Evolutionary conservation across 768 basidiomycete species (phyloP).

Genomic region (Fomitopsis serialis): DNA sequence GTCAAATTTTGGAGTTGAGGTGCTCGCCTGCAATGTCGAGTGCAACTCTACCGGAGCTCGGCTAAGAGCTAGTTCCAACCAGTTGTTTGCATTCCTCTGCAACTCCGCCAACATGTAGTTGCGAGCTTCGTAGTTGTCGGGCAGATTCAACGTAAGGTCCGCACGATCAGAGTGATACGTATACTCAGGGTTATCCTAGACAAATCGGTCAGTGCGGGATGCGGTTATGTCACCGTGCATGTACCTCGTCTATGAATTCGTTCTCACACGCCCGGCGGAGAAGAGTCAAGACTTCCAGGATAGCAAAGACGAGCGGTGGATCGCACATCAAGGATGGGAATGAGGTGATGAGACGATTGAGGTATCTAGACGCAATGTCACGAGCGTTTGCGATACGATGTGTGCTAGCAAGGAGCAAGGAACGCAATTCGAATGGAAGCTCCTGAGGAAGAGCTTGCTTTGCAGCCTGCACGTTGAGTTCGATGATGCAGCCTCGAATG

Average conservation of each 20-base stretch:
- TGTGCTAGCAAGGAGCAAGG: conserved; percentile 72
- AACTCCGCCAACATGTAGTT: conserved; percentile 79
- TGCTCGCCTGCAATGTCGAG: conserved; percentile 78
- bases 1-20: background rate
- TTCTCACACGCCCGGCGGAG: conserved; percentile 85
- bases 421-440: conserved; percentile 68
- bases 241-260: conserved; percentile 86
- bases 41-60: conserved; percentile 91
- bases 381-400: conserved; percentile 80
- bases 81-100: conserved; percentile 66
- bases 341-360: conserved; percentile 79
- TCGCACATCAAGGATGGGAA: conserved; percentile 97
- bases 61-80: conserved; percentile 84
- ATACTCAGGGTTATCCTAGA: conserved; percentile 82
- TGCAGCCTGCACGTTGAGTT: conserved; percentile 68
- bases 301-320: conserved; percentile 77
- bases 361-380: conserved; percentile 75
- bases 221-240: background rate
- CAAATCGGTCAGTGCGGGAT: background rate
- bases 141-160: conserved; percentile 69
- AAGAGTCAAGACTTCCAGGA: conserved; percentile 88
- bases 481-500: conserved; percentile 66
- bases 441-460: conserved; percentile 70
- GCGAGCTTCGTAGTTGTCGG: conserved; percentile 80
- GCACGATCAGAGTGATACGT: conserved; percentile 78